Evolutionary conservation across 768 basidiomycete species (phyloP).

Genomic region (Tephrocybe rancida): DNA sequence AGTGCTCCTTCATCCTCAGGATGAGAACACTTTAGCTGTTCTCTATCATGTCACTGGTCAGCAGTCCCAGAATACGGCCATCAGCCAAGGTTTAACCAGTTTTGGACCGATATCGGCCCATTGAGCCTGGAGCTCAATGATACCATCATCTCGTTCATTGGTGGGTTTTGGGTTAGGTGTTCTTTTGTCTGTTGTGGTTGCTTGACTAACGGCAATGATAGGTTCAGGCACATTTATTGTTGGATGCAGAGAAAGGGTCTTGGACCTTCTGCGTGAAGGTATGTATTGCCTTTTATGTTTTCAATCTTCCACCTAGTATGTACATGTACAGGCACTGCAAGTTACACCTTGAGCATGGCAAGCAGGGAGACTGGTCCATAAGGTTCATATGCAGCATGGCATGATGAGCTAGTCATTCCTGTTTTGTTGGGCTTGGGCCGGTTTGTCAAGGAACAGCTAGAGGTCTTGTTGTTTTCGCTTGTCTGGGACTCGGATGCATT

Average conservation of each 20-base stretch:
- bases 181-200: background rate
- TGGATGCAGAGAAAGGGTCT: constrained; percentile 44
- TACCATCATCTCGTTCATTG: constrained; percentile 53
- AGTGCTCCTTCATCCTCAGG: constrained; percentile 51
- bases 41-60: constrained; percentile 46
- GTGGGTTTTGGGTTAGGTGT: constrained; percentile 39
- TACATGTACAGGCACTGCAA: no score
- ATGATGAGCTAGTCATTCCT: no score
- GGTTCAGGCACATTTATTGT: constrained; percentile 52
- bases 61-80: constrained; percentile 35
- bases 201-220: constrained; percentile 16
- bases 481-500: no score
- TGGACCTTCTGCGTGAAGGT: constrained; percentile 45
- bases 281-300: no score
- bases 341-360: no score
- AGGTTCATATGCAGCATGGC: no score
- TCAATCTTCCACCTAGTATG: no score
- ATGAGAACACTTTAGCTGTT: constrained; percentile 51
- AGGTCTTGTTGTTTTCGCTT: no score
- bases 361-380: no score
- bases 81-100: constrained; percentile 42
- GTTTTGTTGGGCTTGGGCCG: no score
- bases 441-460: no score
- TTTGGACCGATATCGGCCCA: constrained; percentile 52
- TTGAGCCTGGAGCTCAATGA: constrained; percentile 52